Base-by-base conservation (phyloP, 768 basidiomycete species). In the Boletus huronensis region DNA sequence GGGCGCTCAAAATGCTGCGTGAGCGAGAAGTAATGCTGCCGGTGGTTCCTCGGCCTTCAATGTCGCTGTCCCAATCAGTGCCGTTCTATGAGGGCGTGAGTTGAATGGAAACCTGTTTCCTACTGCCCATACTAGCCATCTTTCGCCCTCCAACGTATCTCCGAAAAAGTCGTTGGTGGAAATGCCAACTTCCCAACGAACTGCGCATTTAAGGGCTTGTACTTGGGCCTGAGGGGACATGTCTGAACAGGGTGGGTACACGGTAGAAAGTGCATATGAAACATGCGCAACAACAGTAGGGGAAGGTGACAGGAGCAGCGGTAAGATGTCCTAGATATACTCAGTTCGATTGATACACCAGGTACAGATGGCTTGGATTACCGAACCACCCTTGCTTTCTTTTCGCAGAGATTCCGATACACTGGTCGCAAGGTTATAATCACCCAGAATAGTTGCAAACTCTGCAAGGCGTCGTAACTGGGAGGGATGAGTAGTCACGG, bases 391-490 rank as follows among this genome's bases (percentile, higher is more conserved):
- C 65, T 90, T 93, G 40, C 82, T 82, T 55, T 98, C 95, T 67
- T 93, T 93, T 46, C 91, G 78, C 32, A 93, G 67, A 4, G 85
- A 76, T 66, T 98, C 97, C 89, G 94, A 98, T 3, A 94, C 83
- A 8, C 74, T 72, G 3, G 81, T 75, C 0, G 95, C 96, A 31
- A 95, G 77, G 61, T 90, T 93, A 68, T 85, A 84, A 70, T 99
- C 97, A 3, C 93, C 89, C 3, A 98, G 72, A 54, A 95, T 83
- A 19, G 97, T 97, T 9, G 93, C 86, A 72, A 98, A 95, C 70
- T 99, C 97, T 10, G 94, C 97, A 4, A 98, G 75, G n/a, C 96
- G 84, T 42, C 93, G 80, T 58, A 87, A 84, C 62, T 88, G 90
- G 5, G 85, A 78, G 7, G 83, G 82, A 7, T 81, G 78, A 26